phyloP scores from a whole-genome alignment of 2,329 filamentous ascomycete species.

The Beauveria medogensis region DNA sequence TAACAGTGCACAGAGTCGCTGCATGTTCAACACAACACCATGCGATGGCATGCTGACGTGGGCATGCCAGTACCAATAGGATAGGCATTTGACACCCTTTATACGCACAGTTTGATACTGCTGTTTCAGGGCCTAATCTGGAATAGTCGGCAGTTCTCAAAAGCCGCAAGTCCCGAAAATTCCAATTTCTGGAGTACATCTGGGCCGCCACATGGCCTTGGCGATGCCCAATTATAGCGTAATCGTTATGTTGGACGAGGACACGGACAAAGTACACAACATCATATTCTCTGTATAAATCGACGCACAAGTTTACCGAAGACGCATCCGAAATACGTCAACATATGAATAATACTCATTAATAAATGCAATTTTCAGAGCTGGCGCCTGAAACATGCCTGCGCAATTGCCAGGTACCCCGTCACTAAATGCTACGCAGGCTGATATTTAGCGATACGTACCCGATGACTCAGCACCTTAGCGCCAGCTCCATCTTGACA shows the following conservation, averaged over 20 bases:
- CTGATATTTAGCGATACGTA: background rate
- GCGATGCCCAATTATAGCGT: background rate
- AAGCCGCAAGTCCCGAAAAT: background rate
- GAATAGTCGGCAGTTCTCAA: background rate
- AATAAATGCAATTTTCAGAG: background rate
- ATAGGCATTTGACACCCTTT: background rate
- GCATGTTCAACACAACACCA: background rate
- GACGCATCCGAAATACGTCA: background rate
- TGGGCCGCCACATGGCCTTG: background rate
- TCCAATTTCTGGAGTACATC: no score
- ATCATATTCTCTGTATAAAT: background rate
- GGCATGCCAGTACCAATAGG: background rate
- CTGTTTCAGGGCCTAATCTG: background rate
- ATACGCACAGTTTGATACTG: background rate
- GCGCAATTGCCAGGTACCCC: background rate
- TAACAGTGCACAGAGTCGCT: background rate
- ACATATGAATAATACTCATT: background rate
- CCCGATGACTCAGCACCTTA: slow-evolving; percentile 7
- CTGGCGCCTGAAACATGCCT: background rate
- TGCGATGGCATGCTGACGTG: background rate
- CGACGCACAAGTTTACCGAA: background rate
- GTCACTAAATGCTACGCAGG: background rate
- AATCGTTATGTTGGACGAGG: no score
- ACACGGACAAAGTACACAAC: no score
- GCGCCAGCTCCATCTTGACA: slow-evolving; percentile 6